Conservation (phyloP, 1,139 yeast genomes). For the Pichia inconspicua region DNA sequence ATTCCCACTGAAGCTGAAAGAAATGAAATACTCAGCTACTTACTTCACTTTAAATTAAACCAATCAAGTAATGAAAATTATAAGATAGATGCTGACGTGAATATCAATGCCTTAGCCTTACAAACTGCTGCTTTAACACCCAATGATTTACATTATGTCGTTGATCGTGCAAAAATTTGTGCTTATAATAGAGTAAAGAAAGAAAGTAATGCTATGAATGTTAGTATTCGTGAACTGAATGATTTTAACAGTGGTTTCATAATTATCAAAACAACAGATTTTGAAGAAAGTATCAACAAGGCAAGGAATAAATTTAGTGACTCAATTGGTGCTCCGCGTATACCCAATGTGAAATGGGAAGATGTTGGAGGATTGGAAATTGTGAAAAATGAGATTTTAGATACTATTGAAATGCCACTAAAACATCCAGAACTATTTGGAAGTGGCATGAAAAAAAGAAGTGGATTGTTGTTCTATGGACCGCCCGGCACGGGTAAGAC, state of each 20-base stretch:
- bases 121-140: slow-evolving; percentile 94
- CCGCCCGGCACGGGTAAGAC: slow-evolving; percentile 99
- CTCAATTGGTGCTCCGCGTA: slow-evolving; percentile 93
- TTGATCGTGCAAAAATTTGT: slow-evolving; percentile 52
- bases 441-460: slow-evolving; percentile 83
- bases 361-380: slow-evolving; percentile 88
- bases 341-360: slow-evolving; percentile 93
- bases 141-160: slow-evolving; percentile 67
- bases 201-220: slow-evolving; percentile 17
- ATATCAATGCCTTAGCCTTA: slow-evolving; percentile 53
- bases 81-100: slow-evolving; percentile 44
- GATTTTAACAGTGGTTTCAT: slow-evolving; percentile 44
- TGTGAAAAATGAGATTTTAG: slow-evolving; percentile 87
- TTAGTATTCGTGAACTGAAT: slow-evolving; percentile 21
- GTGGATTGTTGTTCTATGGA: slow-evolving; percentile 91
- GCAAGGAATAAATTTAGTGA: slow-evolving; percentile 88
- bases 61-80: slow-evolving; percentile 5
- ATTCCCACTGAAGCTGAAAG: slow-evolving; percentile 82
- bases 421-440: slow-evolving; percentile 85
- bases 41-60: slow-evolving; percentile 23
- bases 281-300: slow-evolving; percentile 64
- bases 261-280: slow-evolving; percentile 53
- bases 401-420: slow-evolving; percentile 92
- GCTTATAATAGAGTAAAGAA: slow-evolving; percentile 46
- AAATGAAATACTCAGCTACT: slow-evolving; percentile 47